Evolutionary conservation across 1,284 basidiomycete species (phyloP), one percentile per base, ranked within the genome.

Genomic region (Tylopilus microsporus): DNA sequence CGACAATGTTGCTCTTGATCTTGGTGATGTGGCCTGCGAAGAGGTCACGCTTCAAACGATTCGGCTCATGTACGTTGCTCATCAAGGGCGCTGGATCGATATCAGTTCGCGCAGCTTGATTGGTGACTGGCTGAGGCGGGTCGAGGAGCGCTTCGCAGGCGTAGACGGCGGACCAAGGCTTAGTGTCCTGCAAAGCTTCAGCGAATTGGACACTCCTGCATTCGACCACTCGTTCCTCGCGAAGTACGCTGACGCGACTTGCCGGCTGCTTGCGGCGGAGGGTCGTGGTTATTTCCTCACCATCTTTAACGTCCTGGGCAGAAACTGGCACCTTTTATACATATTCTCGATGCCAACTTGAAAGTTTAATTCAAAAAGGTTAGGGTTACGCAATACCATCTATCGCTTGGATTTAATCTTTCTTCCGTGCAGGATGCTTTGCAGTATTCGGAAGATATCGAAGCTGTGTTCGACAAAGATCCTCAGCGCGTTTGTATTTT

Each of bases 291-390:
- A 87, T 79, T 98, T 99, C 85, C 83, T 99, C 51, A 89, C 91
- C 43, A 96, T 99, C 69, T 83, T 91, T 48, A 98, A 75, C 85
- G 97, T 57, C 92, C 92, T 16, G 92, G 93, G 16, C 96, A 99
- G 81, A 99, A 99, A 79, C 97, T 97, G 1, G 95, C 91, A 9
- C 97, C 96, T 2, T 99, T 98, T 81, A 98, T 99, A 66, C 95
- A 96, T n/a, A 87, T 98, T 53, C 83, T 99, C 52, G 95, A 98
- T 74, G 84, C 86, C 30, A 86, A 76, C 66, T 98, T 99, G 72
- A 93, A 96, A 74, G 93, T 98, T 57, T 98, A 94, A 94, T 98
- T 98, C 80, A 98, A 98, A 83, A 97, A 97, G 85, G 91, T 90
- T 61, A 34, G 66, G 25, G 53, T 43, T 52, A 34, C 39, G 58